Conservation (phyloP, 208 protist species). For the Acanthamoeba culbertsoni region DNA sequence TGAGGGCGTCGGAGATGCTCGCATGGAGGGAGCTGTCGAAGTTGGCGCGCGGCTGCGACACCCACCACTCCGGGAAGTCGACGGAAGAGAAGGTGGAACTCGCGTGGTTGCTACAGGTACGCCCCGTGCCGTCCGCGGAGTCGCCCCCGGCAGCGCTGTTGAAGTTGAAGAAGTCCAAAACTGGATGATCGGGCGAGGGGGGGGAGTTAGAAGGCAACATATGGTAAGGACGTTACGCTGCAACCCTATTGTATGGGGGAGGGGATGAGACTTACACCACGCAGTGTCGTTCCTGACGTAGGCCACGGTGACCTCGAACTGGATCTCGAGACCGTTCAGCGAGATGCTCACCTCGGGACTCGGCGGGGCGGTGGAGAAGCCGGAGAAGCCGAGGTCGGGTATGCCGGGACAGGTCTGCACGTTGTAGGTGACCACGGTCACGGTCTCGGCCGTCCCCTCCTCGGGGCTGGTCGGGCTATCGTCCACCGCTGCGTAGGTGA, state of each 20-base stretch:
- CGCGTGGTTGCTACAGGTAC: background rate
- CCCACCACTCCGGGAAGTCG: background rate
- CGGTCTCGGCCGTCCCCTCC: background rate
- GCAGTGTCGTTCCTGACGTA: conserved; percentile 13
- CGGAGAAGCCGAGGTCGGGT: background rate
- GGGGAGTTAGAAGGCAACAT: background rate
- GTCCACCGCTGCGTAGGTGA: background rate
- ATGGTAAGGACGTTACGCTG: background rate
- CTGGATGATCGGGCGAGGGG: background rate
- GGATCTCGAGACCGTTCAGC: background rate
- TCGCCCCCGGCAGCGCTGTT: background rate
- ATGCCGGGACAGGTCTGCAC: background rate
- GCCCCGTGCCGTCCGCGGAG: background rate
- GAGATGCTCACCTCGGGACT: background rate
- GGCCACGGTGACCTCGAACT: background rate
- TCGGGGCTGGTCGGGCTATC: background rate
- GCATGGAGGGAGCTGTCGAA: background rate
- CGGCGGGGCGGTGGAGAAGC: background rate
- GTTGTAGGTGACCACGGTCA: background rate
- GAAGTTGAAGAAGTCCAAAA: conserved; percentile 45
- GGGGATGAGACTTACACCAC: background rate
- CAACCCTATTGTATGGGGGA: too few species aligned
- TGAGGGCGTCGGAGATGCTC: background rate
- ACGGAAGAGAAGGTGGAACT: background rate
- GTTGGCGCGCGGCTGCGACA: background rate